Evolutionary conservation across 2,329 filamentous ascomycete species (phyloP), one percentile per base, ranked within the genome.

Genomic region (Pseudogymnoascus sp.): DNA sequence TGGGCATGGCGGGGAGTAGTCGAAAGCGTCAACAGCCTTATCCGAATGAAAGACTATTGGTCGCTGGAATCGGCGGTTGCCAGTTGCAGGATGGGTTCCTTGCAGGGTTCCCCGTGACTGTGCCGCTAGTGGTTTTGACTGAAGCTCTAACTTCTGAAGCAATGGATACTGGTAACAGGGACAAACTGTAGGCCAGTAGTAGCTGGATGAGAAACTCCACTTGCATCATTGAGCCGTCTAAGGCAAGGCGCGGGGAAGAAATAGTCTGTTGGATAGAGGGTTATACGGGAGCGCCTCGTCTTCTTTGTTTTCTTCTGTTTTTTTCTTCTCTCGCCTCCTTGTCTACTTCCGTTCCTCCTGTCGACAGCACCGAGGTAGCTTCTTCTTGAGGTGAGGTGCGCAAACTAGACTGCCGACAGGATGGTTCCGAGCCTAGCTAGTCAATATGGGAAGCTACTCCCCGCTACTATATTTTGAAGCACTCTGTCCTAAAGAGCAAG

Each of bases 121-220:
- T 31, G 19, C 63, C 63, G 15, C 61, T 64, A 19, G 63, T 64
- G 10, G 61, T 64, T 7, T 46, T 46, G 21, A 46, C 10, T 15
- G 42, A 21, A 23, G 42, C 42, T 46, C 42, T 11, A 26, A 46
- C 42, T 26, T 15, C 10, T 46, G 7, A 46, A 1, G 42, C 42
- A 46, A 23, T 11, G 42, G 21, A 46, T 11, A n/a, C 13, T 6
- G 6, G 42, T 21, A 23, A 13, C 21, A 46, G 7, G 42, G 21
- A 7, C 7, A 40, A 10, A 9, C 21, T 46, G 21, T 21, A 46
- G 21, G 13, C 42, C 21, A 46, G 3, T n/a, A 26, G 21, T 5
- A 44, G 40, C 40, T 44, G 17, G 40, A 44, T 19, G 40, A 26
- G 21, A 19, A 26, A 9, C 23, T 4, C n/a, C n/a, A 46, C 26